Conservation (phyloP, 805 yeast genomes). For the Sugiyamaella marilandica region DNA sequence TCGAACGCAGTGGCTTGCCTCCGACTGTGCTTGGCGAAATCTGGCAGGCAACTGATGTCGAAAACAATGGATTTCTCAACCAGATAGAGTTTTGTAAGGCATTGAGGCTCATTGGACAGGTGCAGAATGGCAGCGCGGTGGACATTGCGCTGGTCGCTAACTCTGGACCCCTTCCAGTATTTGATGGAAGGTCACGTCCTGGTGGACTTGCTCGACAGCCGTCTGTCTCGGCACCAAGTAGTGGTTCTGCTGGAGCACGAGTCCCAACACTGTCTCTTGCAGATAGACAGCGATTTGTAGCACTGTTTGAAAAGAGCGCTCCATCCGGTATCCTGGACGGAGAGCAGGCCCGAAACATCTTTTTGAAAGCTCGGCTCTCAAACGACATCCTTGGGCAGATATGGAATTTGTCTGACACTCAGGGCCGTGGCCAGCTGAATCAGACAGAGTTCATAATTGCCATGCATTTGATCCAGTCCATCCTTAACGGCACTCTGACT, state of each 20-base stretch:
- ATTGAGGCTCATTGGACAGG: slow-evolving; percentile 82
- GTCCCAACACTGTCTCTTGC: slow-evolving; percentile 34
- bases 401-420: slow-evolving; percentile 83
- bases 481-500: slow-evolving; percentile 58
- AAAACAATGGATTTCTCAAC: slow-evolving; percentile 77
- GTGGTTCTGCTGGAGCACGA: slow-evolving; percentile 7
- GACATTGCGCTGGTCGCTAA: slow-evolving; percentile 48
- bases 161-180: slow-evolving; percentile 63
- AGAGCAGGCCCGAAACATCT: slow-evolving; percentile 75
- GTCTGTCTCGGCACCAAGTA: not conserved
- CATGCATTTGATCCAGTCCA: slow-evolving; percentile 88
- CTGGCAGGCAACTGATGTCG: slow-evolving; percentile 93
- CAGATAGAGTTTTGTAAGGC: slow-evolving; percentile 80
- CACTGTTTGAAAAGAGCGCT: slow-evolving; percentile 65
- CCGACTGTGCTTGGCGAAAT: slow-evolving; percentile 77
- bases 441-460: slow-evolving; percentile 82
- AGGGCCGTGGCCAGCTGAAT: slow-evolving; percentile 64
- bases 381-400: slow-evolving; percentile 73
- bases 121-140: slow-evolving; percentile 66
- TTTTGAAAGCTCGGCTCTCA: slow-evolving; percentile 83
- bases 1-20: slow-evolving; percentile 81
- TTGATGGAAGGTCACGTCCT: slow-evolving; percentile 34
- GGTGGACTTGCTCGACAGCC: not conserved
- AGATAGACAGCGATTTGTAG: slow-evolving; percentile 35
- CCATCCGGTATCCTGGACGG: slow-evolving; percentile 60